Evolutionary conservation across 2,329 filamentous ascomycete species (phyloP).

Genomic region (Coleophoma cylindrospora): DNA sequence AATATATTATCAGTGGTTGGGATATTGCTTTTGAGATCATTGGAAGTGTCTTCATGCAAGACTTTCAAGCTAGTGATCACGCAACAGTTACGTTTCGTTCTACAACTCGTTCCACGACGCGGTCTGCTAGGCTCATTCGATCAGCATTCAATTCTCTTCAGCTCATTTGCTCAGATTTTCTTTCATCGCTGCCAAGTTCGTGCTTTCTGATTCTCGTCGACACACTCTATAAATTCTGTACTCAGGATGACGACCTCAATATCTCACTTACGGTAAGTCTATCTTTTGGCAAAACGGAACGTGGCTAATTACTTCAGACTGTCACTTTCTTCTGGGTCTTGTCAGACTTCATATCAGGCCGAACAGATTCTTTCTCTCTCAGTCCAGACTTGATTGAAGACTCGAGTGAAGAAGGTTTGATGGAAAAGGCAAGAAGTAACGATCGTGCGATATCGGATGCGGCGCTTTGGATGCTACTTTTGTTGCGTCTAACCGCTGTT

Average conservation of each 20-base stretch:
- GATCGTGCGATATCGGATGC: constrained; percentile 59
- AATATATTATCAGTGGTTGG: constrained; percentile 80
- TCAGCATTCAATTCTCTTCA: constrained; percentile 87
- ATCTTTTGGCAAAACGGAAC: not conserved
- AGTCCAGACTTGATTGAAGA: constrained; percentile 50
- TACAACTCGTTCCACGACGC: constrained; percentile 32
- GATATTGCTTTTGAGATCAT: constrained; percentile 80
- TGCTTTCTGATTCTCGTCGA: constrained; percentile 78
- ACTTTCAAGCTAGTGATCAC: constrained; percentile 16
- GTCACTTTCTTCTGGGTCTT: constrained; percentile 96
- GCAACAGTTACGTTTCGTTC: constrained; percentile 12
- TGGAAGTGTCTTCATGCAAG: constrained; percentile 66
- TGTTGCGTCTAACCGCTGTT: constrained; percentile 66
- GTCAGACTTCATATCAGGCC: constrained; percentile 74
- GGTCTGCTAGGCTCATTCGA: constrained; percentile 72
- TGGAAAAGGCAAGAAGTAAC: constrained; percentile 52
- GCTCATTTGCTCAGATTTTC: constrained; percentile 91
- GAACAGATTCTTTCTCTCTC: constrained; percentile 52
- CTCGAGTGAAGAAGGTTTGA: constrained; percentile 50
- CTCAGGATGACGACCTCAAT: constrained; percentile 87
- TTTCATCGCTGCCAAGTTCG: constrained; percentile 64
- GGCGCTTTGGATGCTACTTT: constrained; percentile 73
- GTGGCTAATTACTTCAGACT: constrained; percentile 44
- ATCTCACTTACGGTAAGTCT: constrained; percentile 80
- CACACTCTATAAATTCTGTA: constrained; percentile 83